These are phyloP conservation scores for Botrytis byssoidea DNA, from an alignment of 2,329 filamentous ascomycete species.

Conservation along the genomic window DNA sequence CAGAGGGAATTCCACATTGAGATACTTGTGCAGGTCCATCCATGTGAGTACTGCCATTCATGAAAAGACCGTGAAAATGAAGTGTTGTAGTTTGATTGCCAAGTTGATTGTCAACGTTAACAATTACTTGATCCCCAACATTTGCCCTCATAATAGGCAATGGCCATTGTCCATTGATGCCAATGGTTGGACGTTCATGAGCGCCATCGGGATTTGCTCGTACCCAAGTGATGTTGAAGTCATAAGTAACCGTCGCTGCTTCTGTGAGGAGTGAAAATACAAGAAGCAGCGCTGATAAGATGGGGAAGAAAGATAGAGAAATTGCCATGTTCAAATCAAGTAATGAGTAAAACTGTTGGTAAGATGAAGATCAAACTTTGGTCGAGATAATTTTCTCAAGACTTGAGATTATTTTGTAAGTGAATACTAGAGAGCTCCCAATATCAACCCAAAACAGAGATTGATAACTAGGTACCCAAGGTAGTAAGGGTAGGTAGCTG, in stretches of 20 bases:
- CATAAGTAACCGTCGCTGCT: constrained; percentile 53
- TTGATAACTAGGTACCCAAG: not conserved
- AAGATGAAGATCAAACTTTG: not conserved
- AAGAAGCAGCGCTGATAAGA: constrained; percentile 37
- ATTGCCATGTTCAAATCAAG: constrained; percentile 41
- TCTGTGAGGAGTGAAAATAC: constrained; percentile 38
- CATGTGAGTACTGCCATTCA: constrained; percentile 65
- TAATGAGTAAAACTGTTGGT: not conserved
- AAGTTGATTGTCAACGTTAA: constrained; percentile 41
- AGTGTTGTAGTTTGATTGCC: constrained; percentile 61
- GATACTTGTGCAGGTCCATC: constrained; percentile 66
- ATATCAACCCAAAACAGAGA: not conserved
- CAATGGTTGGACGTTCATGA: constrained; percentile 64
- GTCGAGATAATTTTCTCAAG: not conserved
- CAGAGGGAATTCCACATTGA: constrained; percentile 66
- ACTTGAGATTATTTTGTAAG: not conserved
- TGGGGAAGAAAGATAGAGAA: constrained; percentile 45
- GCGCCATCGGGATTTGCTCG: constrained; percentile 68
- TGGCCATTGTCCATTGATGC: constrained; percentile 76
- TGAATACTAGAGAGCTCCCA: not conserved
- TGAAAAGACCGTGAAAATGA: constrained; percentile 70
- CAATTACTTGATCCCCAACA: constrained; percentile 55
- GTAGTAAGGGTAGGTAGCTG: not conserved
- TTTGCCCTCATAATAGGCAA: constrained; percentile 63
- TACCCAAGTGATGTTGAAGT: constrained; percentile 72